Conservation (phyloP, 2,329 filamentous ascomycete species). For the Mollisiaceae sp. region DNA sequence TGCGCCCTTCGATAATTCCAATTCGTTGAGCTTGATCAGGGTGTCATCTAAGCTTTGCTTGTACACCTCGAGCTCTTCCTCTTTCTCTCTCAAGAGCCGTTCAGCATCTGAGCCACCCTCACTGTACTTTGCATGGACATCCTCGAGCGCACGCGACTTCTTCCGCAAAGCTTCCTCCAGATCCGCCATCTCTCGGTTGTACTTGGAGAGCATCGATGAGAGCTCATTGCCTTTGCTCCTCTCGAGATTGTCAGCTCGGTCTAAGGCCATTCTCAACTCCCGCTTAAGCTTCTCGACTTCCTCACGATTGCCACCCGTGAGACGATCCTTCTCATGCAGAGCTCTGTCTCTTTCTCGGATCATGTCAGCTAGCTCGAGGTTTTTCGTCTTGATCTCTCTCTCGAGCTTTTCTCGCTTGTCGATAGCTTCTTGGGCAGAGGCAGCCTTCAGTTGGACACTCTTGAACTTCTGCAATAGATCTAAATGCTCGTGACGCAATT, state of each 20-base stretch:
- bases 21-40: conserved; percentile 86
- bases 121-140: conserved; percentile 76
- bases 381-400: conserved; percentile 98
- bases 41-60: conserved; percentile 98
- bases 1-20: conserved; percentile 76
- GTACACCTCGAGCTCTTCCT: conserved; percentile 97
- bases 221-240: conserved; percentile 93
- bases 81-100: conserved; percentile 85
- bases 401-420: conserved; percentile 93
- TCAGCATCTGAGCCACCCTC: conserved; percentile 88
- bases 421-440: conserved; percentile 95
- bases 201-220: conserved; percentile 91
- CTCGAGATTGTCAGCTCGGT: conserved; percentile 90
- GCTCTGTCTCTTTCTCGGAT: conserved; percentile 95
- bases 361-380: conserved; percentile 98
- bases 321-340: conserved; percentile 87
- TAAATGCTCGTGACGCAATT: conserved; percentile 91
- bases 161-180: conserved; percentile 89
- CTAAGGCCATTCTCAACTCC: conserved; percentile 88
- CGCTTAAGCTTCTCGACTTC: conserved; percentile 94
- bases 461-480: conserved; percentile 97
- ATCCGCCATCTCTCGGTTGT: conserved; percentile 96
- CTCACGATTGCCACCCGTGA: conserved; percentile 85
- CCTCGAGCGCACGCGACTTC: conserved; percentile 87
- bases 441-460: conserved; percentile 91